Percentiles rank a stretch among this genome's conserved stretches.
Conservation (phyloP, 306 rosid genomes). For the Corylus avellana region DNA sequence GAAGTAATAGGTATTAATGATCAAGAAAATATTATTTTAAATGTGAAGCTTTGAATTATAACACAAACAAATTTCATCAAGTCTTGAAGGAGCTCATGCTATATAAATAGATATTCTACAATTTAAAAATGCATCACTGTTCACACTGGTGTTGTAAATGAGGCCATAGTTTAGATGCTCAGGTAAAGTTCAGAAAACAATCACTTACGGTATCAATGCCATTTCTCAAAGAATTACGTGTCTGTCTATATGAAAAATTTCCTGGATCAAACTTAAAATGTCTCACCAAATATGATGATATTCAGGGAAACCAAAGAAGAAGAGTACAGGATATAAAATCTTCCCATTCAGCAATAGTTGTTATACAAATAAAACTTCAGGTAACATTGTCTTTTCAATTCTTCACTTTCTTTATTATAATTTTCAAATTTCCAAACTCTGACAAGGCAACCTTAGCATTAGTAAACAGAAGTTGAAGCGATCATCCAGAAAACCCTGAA, state of each 20-base stretch:
- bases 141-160: neutral
- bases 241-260: conserved; percentile 7
- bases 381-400: neutral
- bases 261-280: neutral
- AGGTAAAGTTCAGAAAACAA: neutral
- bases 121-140: neutral
- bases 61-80: neutral
- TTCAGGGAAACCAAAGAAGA: neutral
- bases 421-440: conserved; percentile 12
- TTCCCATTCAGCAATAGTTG: neutral
- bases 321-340: neutral
- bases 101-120: neutral
- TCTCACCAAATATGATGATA: neutral
- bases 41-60: conserved; percentile 1
- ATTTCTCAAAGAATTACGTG: neutral
- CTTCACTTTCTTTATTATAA: conserved; percentile 7
- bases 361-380: neutral
- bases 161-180: neutral
- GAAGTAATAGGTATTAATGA: neutral
- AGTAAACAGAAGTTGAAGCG: neutral
- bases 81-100: neutral
- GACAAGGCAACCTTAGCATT: neutral
- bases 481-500: conserved; percentile 1
- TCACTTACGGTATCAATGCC: neutral
- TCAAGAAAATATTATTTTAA: neutral